Evolutionary conservation across 2,329 filamentous ascomycete genomes (phyloP).

Genomic region (Aureobasidium sp.): DNA sequence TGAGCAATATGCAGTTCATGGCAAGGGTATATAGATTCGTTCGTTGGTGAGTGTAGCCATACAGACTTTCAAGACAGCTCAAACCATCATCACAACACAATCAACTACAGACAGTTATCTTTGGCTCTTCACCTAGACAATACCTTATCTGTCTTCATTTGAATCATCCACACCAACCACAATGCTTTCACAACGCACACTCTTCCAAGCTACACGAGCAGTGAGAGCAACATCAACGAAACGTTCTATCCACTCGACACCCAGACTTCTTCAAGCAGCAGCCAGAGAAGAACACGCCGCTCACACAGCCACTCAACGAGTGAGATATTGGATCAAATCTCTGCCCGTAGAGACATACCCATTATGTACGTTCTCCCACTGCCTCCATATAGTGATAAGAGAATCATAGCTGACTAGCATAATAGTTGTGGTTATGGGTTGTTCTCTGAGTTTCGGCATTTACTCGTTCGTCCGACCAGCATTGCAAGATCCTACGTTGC

Average conservation of each 20-base stretch:
- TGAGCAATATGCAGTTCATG: neutral
- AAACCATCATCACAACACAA: neutral
- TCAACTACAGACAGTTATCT: neutral
- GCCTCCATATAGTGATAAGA: too few species aligned
- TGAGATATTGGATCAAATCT: slow-evolving; percentile 10
- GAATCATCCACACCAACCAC: neutral
- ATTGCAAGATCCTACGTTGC: slow-evolving; percentile 7
- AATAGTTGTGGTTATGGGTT: neutral
- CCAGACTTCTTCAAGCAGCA: neutral
- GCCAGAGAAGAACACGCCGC: slow-evolving; percentile 3
- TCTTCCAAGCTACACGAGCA: neutral
- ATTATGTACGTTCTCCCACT: neutral
- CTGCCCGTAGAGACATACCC: slow-evolving; percentile 5
- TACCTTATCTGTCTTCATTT: too few species aligned
- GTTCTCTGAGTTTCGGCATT: neutral
- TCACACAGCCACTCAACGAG: neutral
- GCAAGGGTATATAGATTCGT: neutral
- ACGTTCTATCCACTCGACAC: neutral
- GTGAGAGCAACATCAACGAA: neutral
- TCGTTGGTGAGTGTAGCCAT: neutral
- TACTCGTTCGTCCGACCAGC: slow-evolving; percentile 2
- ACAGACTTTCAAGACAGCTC: neutral
- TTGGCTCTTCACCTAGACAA: neutral
- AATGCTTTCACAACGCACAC: neutral
- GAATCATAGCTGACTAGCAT: neutral